Base-by-base conservation (phyloP, 2,329 filamentous ascomycete genomes). In the Corniculantispora saksenae region DNA sequence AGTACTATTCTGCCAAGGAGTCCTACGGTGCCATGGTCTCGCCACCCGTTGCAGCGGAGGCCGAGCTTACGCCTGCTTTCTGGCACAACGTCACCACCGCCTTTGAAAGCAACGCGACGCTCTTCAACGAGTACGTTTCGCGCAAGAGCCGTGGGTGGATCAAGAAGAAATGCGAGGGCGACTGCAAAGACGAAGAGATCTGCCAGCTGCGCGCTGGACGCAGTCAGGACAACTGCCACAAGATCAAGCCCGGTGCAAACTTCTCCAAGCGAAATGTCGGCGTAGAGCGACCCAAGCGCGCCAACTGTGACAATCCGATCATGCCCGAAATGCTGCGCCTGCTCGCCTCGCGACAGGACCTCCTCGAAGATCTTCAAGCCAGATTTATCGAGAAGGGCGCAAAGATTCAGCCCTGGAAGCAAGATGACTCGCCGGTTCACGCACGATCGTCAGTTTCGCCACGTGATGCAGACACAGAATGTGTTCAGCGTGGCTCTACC, bases 11-110 rank as follows among this genome's bases (percentile, higher is more conserved):
- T 45, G 92, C 96, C 58, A 85, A 85, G 69, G 80, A 89, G 63
- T 91, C 91, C 1, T 95, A 96, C 76, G 89, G 93, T 12, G 89
- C 78, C 0, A 73, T 80, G 1, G 73, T 84, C 13, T 72, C 67
- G 23, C 80, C 83, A 35, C 78, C 82, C 1, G 68, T 82, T 1
- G 73, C 72, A 8, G 68, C 73, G 10, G 59, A 72, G 1, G 74
- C 73, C 10, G 74, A 88, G 67, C 79, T 89, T 38, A 84, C 82
- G 1, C 82, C 85, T 0, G 80, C 81, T 0, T 87, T 87, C 73
- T 88, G 86, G 85, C 85, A 87, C 71, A 81, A 84, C 66, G 76
- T 87, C 17, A 87, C 85, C 0, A 74, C 74, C 0, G 72, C 77
- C 3, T 81, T 88, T 60, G 81, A 84, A 66, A 69, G 66, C 6